Conservation (phyloP, 495 filamentous ascomycete genomes). For the Tirmania nivea region DNA sequence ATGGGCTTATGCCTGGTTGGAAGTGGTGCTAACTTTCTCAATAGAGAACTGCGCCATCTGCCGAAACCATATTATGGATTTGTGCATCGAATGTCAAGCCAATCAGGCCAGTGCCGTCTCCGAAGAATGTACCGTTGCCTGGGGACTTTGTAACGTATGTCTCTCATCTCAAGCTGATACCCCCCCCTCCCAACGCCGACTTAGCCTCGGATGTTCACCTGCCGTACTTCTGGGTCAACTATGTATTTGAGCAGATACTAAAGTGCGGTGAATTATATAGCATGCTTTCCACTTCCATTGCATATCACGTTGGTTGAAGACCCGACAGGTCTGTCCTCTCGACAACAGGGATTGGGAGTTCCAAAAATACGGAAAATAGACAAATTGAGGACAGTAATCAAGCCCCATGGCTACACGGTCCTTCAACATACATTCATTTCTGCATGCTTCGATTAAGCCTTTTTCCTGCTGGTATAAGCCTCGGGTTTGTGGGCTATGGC, state of each 20-base stretch:
- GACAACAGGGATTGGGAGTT: conserved; percentile 99
- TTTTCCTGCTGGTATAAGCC: too few species aligned
- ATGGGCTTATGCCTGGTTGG: not conserved
- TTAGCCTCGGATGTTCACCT: too few species aligned
- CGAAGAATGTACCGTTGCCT: conserved; percentile 95
- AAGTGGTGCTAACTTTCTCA: not conserved
- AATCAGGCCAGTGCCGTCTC: conserved; percentile 95
- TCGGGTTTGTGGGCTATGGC: too few species aligned
- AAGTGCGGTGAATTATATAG: conserved; percentile 24
- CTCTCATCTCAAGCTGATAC: not conserved
- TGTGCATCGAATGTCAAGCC: conserved; percentile 99
- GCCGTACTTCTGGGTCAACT: not conserved
- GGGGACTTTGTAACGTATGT: conserved; percentile 96
- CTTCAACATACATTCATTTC: conserved; percentile 18
- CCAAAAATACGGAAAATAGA: conserved; percentile 85
- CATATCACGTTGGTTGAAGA: conserved; percentile 98
- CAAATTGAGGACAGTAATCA: not conserved
- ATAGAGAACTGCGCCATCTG: conserved; percentile 95
- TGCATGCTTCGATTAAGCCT: not conserved
- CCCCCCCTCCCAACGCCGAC: too few species aligned
- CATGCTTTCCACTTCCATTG: conserved; percentile 99
- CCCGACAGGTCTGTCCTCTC: conserved; percentile 92
- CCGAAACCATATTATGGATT: conserved; percentile 98
- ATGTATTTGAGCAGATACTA: not conserved
- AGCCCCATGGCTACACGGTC: conserved; percentile 15